Base-by-base conservation (phyloP, 257 asterid species). In the Verbascum thapsus region DNA sequence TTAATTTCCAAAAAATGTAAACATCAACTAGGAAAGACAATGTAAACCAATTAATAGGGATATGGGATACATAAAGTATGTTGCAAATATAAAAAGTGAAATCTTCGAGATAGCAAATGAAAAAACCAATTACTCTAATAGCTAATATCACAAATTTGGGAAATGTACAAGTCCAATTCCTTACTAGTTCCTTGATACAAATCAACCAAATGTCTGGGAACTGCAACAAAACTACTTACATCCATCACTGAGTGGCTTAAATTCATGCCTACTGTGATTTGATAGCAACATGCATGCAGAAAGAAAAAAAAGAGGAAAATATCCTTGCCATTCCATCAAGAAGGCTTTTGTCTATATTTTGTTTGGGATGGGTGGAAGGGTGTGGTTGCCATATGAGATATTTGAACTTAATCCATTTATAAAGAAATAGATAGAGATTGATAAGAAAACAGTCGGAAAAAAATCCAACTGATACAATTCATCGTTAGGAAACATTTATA, bases 1-100 rank as follows among this genome's bases (percentile, higher is more conserved):
- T 63, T 52, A 41, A 32, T 45, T 51, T 57, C 51, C 55, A 73
- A 66, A 73, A 66, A 55, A 61, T 2, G 51, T 32, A 63, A 67
- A 57, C 56, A 58, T 65, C 17, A 59, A 56, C 41, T 12, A 37
- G 42, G 20, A 58, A 19, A 48, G 32, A 18, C 41, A 64, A 55
- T 44, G 54, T 18, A n/a, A 37, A 47, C 59, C 43, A 43, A 57
- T 11, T 11, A 6, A 51, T 35, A 15, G 35, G 44, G 48, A 62
- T 10, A 50, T 10, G 18, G 50, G 70, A 59, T 11, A 39, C 17
- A 30, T 12, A 16, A n/a, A 58, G 19, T 22, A 40, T 38, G 44
- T 15, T 64, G 54, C 51, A 57, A 51, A 63, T 15, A 40, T 4
- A 39, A 40, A 42, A 41, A 30, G 37, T 49, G 26, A n/a, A 10